Percentiles rank a stretch among this genome's conserved stretches.
Evolutionary conservation across 176 grass and related monocot species (phyloP).

Genomic region (Aegilops sharonensis): DNA sequence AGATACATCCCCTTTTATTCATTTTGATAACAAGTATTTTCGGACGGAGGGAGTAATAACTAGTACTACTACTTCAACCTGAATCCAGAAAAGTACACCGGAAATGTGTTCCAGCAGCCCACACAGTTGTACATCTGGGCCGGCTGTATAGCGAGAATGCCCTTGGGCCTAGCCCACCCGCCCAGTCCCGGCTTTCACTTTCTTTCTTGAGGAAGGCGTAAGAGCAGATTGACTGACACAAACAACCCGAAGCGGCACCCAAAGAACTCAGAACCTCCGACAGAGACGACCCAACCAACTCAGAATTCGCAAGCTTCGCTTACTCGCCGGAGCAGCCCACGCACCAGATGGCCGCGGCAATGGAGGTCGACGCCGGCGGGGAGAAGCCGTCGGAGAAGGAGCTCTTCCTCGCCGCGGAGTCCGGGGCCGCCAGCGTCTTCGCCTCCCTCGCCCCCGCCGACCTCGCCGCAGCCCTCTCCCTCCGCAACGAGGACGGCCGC

Average conservation of each 20-base stretch:
- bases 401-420: constrained; percentile 76
- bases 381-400: constrained; percentile 46
- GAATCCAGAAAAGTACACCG: too few relatives aligned
- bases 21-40: too few relatives aligned
- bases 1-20: too few relatives aligned
- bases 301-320: background rate
- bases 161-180: too few relatives aligned
- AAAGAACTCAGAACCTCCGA: background rate
- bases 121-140: too few relatives aligned
- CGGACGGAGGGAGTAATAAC: too few relatives aligned
- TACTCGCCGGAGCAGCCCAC: background rate
- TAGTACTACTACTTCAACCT: too few relatives aligned
- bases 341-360: constrained; percentile 38
- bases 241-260: background rate
- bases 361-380: constrained; percentile 47
- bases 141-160: too few relatives aligned
- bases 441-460: constrained; percentile 48
- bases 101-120: too few relatives aligned
- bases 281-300: background rate
- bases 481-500: constrained; percentile 80
- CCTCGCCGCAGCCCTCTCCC: constrained; percentile 42
- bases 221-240: background rate
- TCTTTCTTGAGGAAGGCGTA: constrained; percentile 13
- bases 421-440: constrained; percentile 49
- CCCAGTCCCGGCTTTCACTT: background rate